A percentile compares a stretch with the other conserved stretches of the same genome.
These are phyloP conservation scores for Ophiostoma sp. DNA, from an alignment of 2,329 filamentous ascomycete species.

Conservation along the genomic window DNA sequence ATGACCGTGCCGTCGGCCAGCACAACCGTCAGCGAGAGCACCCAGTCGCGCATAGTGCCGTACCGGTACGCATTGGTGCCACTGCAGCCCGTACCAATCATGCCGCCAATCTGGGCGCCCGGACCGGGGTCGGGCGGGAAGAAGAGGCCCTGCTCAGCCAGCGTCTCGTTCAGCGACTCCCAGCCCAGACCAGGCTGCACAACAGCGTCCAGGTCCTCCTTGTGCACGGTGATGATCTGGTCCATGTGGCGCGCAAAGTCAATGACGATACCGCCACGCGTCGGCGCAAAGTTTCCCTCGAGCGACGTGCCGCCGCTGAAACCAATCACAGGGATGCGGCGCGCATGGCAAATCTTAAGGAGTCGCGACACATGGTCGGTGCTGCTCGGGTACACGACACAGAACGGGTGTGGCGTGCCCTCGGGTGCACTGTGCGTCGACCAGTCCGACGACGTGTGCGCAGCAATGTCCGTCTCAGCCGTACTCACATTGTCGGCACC, in stretches of 20 bases:
- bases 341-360: constrained; percentile 82
- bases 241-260: constrained; percentile 87
- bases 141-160: constrained; percentile 74
- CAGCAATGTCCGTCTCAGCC: constrained; percentile 52
- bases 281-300: constrained; percentile 85
- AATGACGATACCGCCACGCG: constrained; percentile 71
- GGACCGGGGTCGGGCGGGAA: constrained; percentile 91
- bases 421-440: constrained; percentile 54
- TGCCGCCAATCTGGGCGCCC: constrained; percentile 88
- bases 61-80: constrained; percentile 92
- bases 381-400: constrained; percentile 72
- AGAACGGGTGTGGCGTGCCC: constrained; percentile 55
- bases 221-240: constrained; percentile 73
- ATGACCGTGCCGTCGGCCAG: constrained; percentile 87
- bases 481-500: constrained; percentile 67
- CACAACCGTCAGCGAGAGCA: constrained; percentile 81
- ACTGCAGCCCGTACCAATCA: constrained; percentile 71
- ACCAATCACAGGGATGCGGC: constrained; percentile 80
- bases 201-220: constrained; percentile 73
- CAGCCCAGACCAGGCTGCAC: constrained; percentile 83
- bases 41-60: constrained; percentile 95
- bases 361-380: constrained; percentile 84
- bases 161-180: constrained; percentile 79
- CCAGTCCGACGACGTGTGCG: constrained; percentile 63
- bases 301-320: constrained; percentile 88